Conservation (phyloP, 1,284 basidiomycete species). For the Exsudoporus floridanus region DNA sequence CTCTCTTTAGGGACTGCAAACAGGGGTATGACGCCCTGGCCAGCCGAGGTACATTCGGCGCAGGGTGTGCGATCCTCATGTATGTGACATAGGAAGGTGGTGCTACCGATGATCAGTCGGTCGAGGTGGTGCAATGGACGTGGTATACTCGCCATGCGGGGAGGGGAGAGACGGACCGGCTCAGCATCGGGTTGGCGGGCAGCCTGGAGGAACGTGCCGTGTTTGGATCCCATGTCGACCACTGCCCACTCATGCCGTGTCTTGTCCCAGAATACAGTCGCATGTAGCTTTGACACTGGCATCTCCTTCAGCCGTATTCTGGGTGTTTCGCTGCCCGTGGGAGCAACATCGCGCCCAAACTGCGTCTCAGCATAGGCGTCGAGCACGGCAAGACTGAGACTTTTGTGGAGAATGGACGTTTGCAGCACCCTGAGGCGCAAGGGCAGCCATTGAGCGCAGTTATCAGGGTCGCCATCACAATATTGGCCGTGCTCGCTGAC, state of each 20-base stretch:
- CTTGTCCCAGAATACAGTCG: conserved; percentile 69
- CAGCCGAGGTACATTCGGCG: conserved; percentile 51
- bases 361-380: conserved; percentile 65
- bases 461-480: conserved; percentile 15
- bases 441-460: conserved; percentile 25
- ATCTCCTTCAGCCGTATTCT: conserved; percentile 76
- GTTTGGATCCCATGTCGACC: conserved; percentile 81
- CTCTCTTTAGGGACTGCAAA: conserved; percentile 43
- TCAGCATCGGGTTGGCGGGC: conserved; percentile 18
- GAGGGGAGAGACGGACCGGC: conserved; percentile 54
- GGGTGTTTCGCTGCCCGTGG: conserved; percentile 50
- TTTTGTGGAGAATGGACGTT: conserved; percentile 51
- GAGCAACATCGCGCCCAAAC: conserved; percentile 64
- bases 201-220: conserved; percentile 64
- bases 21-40: conserved; percentile 56
- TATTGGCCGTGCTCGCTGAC: conserved; percentile 9
- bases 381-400: conserved; percentile 54
- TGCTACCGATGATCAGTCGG: conserved; percentile 61
- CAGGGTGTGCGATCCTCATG: conserved; percentile 63
- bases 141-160: conserved; percentile 67
- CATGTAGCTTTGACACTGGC: conserved; percentile 76
- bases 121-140: conserved; percentile 62
- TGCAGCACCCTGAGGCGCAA: conserved; percentile 58
- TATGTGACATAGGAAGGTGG: conserved; percentile 67
- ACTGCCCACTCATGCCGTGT: conserved; percentile 58